Percentiles rank a stretch among this genome's conserved stretches.
phyloP scores from a whole-genome alignment of 1,139 yeast genomes.

The Blastobotrys malaysiensis region DNA sequence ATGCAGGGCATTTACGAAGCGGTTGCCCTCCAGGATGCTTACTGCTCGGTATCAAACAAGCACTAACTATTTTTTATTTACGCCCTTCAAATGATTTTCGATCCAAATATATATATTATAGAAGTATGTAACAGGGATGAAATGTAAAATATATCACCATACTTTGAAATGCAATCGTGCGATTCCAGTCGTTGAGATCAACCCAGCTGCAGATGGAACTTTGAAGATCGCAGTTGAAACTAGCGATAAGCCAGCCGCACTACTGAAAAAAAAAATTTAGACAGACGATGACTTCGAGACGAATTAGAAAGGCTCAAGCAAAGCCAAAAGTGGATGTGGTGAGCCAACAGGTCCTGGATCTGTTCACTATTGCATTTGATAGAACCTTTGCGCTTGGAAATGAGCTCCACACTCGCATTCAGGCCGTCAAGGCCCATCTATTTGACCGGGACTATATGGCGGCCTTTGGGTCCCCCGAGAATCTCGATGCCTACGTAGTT shows the following conservation, averaged over 20 bases:
- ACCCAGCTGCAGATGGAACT: too few relatives aligned
- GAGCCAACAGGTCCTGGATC: conserved; percentile 22
- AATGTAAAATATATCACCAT: background rate
- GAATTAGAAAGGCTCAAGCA: background rate
- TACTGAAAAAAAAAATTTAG: background rate
- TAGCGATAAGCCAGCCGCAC: background rate
- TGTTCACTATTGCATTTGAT: conserved; percentile 24
- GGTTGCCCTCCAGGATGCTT: conserved; percentile 74
- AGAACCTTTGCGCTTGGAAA: conserved; percentile 20
- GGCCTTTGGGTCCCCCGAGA: conserved; percentile 62
- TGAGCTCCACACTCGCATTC: conserved; percentile 39
- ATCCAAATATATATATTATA: background rate
- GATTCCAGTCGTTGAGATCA: too few relatives aligned
- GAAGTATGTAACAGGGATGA: background rate
- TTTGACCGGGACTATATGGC: conserved; percentile 62
- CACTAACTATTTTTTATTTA: conserved; percentile 1
- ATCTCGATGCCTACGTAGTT: conserved; percentile 70
- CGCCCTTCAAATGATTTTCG: conserved; percentile 2
- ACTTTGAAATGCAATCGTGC: too few relatives aligned
- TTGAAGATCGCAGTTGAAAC: background rate
- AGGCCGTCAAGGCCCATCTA: conserved; percentile 61
- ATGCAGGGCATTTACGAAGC: conserved; percentile 95
- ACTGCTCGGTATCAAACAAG: conserved; percentile 46
- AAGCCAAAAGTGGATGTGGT: background rate
- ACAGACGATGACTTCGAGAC: background rate